Evolutionary conservation across 139 green algal genomes (phyloP), one percentile per base, ranked within the genome.

Genomic region (Micractinium sp.): DNA sequence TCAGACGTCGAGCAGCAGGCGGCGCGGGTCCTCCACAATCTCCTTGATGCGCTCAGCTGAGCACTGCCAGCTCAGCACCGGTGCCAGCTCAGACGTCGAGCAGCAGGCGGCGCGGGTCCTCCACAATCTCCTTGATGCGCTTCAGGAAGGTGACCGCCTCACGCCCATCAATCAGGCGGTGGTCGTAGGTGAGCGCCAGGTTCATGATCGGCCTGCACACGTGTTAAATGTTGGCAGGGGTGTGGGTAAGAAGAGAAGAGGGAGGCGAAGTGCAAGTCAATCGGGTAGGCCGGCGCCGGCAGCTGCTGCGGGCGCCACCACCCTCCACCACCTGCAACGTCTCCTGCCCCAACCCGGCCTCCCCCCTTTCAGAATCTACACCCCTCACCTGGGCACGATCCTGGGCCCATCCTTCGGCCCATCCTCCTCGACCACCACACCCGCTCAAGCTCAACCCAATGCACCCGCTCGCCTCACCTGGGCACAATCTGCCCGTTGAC

Each of bases 141-240:
- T 97, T 98, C 81, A 99, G 92, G 95, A 99, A 99, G 3, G 98
- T 98, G 13, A 99, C 98, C 2, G 97, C 98, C 91, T 98, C 96
- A 36, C 96, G 91, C 9, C 98, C 98, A 89, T 99, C 98, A 39
- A 99, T 98, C 27, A 99, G 93, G n/a, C 98, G 93, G 94, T 99
- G 98, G 93, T 99, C 98, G 87, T 99, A 99, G 0, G 97, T 99
- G 12, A 99, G 95, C 23, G 98, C 98, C 19, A 99, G 90, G 92
- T 99, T 98, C 98, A 99, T 99, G 93, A 99, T 98, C 31, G 98
- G 98, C 35, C 91, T 90, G 87, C 20, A 61, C 2, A 1, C 4
- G 29, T 18, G 16, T 35, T 35, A 16, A 39, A 19, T 39, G 25
- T 38, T 78, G 71, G 71, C n/a, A 16, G 14, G 66, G 14, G 66